Percentiles rank a stretch among this genome's conserved stretches.
Evolutionary conservation across 148 eudicot genomes (phyloP).

Genomic region (Rhododendron williamsianum): DNA sequence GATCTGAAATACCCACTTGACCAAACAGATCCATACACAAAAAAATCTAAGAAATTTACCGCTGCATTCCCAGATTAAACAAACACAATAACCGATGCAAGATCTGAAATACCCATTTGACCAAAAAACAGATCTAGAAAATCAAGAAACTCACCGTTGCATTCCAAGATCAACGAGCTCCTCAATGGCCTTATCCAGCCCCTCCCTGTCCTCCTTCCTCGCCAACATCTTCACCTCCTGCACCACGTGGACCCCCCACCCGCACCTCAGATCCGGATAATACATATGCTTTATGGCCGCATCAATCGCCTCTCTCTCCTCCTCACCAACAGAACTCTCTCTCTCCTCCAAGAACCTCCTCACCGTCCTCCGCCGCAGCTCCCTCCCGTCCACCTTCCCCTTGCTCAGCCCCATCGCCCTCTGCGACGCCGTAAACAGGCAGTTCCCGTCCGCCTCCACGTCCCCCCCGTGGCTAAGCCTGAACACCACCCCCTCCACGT

Average conservation of each 20-base stretch:
- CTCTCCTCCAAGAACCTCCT: constrained; percentile 59
- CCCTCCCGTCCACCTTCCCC: constrained; percentile 24
- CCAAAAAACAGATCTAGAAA: too few species aligned
- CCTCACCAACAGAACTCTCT: constrained; percentile 23
- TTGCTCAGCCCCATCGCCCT: constrained; percentile 35
- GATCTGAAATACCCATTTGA: background rate
- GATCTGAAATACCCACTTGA: background rate
- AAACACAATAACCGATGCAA: background rate
- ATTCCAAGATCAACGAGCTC: constrained; percentile 31
- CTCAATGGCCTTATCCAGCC: constrained; percentile 47
- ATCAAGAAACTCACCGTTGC: background rate
- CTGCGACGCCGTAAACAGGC: constrained; percentile 62
- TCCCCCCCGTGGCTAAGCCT: constrained; percentile 75
- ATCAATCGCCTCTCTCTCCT: constrained; percentile 36
- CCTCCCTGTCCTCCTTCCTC: constrained; percentile 48
- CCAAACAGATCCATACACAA: background rate
- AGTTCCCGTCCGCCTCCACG: constrained; percentile 87
- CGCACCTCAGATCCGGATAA: constrained; percentile 57
- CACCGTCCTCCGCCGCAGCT: constrained; percentile 60
- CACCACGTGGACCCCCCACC: constrained; percentile 92
- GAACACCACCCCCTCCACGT: constrained; percentile 36
- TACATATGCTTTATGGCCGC: constrained; percentile 65
- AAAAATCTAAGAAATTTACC: too few species aligned
- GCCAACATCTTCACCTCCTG: constrained; percentile 75
- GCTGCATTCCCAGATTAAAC: background rate